Evolutionary conservation across 2,329 filamentous ascomycete species (phyloP), one percentile per base, ranked within the genome.

Genomic region (Diaporthe vexans): DNA sequence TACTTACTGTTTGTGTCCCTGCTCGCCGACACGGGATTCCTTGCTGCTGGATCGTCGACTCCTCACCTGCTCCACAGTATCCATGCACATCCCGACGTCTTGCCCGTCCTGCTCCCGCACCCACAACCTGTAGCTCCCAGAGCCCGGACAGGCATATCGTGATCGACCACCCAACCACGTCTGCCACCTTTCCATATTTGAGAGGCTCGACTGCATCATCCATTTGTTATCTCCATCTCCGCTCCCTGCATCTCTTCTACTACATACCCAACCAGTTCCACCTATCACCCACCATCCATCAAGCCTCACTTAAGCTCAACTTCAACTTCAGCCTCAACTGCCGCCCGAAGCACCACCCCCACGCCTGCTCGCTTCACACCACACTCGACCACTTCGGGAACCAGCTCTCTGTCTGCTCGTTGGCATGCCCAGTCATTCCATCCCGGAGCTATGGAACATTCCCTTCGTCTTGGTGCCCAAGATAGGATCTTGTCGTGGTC

Each of bases 361-460:
- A 21, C 52, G 40, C 26, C 63, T 7, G 29, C 33, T 46, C 40
- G 5, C 19, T 13, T 29, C 37, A 37, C 35, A 35, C 37, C 43
- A 26, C 37, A 24, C 37, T 51, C 40, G 52, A 52, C 59, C 46
- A 72, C 15, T 19, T 48, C 58, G 26, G 35, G 21, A 70, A 29
- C 37, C 46, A 51, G 59, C 43, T 24, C n/a, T 48, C 58, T 58
- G 29, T 48, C 58, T 52, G 29, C 68, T 72, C 59, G 68, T 59
- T 71, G 74, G 74, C 71, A 65, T 52, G 67, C 43, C 40, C 52
- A 61, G n/a, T 48, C 33, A 11, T 48, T 51, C 35, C 33, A 26
- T 19, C 29, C 79, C 85, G 83, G 83, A 84, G 82, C 81, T 78
- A 89, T 89, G 88, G 84, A 88, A 77, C 82, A 79, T 77, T 81